A percentile compares a stretch with the other conserved stretches of the same genome.
Conservation (phyloP, 2,329 filamentous ascomycete genomes). For the Colletotrichum lindemuthianum region DNA sequence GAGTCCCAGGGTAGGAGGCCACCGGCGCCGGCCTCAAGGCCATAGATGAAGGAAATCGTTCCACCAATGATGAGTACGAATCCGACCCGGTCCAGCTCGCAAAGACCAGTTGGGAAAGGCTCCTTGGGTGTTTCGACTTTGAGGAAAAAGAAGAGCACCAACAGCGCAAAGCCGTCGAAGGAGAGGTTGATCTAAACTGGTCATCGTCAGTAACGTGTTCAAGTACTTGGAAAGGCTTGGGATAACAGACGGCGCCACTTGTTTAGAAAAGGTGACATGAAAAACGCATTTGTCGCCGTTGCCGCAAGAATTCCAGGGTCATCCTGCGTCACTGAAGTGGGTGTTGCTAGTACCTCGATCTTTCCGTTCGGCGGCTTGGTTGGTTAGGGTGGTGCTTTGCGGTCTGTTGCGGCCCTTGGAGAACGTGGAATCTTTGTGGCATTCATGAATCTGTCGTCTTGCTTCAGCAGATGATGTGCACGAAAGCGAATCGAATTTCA, state of each 20-base stretch:
- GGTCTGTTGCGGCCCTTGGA: too few species aligned
- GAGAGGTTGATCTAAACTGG: constrained; percentile 56
- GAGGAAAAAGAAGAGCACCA: constrained; percentile 44
- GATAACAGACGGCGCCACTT: constrained; percentile 46
- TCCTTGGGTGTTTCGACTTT: constrained; percentile 67
- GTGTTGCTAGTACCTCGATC: too few species aligned
- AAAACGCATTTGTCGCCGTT: not conserved
- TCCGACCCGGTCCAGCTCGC: constrained; percentile 61
- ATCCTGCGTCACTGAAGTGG: too few species aligned
- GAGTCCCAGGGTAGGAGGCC: constrained; percentile 62
- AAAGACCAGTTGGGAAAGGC: constrained; percentile 62
- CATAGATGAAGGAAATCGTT: constrained; percentile 68
- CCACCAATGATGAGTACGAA: constrained; percentile 65
- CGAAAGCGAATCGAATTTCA: too few species aligned
- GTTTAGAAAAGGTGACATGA: not conserved
- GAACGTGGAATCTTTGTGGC: too few species aligned
- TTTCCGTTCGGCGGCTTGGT: too few species aligned
- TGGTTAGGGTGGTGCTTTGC: too few species aligned
- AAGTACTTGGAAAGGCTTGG: too few species aligned
- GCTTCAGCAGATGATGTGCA: too few species aligned
- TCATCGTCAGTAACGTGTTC: constrained; percentile 1
- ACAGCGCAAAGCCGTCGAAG: constrained; percentile 54
- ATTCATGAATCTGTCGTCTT: too few species aligned
- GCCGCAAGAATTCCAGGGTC: not conserved
- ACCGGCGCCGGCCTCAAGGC: constrained; percentile 67